These are phyloP conservation scores for Phycomyces nitens DNA, from an alignment of 192 early-diverging fungal genomes.

Conservation along the genomic window DNA sequence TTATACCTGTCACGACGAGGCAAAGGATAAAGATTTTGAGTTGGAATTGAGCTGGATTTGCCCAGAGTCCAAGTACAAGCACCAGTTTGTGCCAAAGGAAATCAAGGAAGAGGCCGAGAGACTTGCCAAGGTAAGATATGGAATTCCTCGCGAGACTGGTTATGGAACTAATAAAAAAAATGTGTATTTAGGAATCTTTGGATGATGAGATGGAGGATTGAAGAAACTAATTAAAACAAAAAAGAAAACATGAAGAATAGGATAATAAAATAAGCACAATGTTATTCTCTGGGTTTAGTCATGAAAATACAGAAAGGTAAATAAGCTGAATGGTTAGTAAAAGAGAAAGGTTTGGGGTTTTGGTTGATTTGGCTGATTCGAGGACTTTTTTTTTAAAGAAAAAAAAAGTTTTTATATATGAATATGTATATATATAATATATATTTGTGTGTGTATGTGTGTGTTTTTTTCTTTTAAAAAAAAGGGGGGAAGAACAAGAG, in stretches of 20 bases:
- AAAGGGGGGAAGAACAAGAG: too few relatives aligned
- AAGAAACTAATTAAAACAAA: not conserved
- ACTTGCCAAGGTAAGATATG: slow-evolving; percentile 55
- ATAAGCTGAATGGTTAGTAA: not conserved
- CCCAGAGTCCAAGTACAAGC: slow-evolving; percentile 70
- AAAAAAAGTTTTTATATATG: too few relatives aligned
- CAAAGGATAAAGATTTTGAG: slow-evolving; percentile 99
- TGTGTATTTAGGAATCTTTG: slow-evolving; percentile 43
- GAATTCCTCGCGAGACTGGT: too few relatives aligned
- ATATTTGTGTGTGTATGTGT: too few relatives aligned
- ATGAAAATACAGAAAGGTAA: slow-evolving; percentile 5
- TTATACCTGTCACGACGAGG: slow-evolving; percentile 91
- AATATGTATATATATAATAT: too few relatives aligned
- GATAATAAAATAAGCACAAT: not conserved
- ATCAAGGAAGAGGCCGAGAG: slow-evolving; percentile 82
- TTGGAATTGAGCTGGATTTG: slow-evolving; percentile 97
- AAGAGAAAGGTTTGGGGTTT: not conserved
- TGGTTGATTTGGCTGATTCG: not conserved
- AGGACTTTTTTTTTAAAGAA: not conserved
- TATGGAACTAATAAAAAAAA: too few relatives aligned
- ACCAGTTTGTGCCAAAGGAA: slow-evolving; percentile 85
- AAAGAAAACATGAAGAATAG: slow-evolving; percentile 19
- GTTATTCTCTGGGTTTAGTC: not conserved
- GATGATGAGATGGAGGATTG: slow-evolving; percentile 56
- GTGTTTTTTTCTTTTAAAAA: too few relatives aligned